Base-by-base conservation (phyloP, 257 asterid species). In the Craterostigma plantagineum region DNA sequence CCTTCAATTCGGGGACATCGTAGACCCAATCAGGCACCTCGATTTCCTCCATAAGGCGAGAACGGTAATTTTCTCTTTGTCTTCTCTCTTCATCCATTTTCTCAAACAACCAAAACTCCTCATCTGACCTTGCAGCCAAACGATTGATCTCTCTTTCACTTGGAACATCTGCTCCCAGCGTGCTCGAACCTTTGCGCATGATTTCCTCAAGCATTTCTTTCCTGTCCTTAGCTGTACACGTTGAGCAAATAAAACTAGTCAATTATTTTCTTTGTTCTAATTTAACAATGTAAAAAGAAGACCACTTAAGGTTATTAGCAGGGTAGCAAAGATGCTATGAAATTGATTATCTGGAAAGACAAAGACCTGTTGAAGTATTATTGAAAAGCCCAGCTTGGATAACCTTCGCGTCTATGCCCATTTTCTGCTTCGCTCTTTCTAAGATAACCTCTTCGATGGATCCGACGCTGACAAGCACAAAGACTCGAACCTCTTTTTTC, bases 381-480 rank as follows among this genome's bases (percentile, higher is more conserved):
- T 87, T 87, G 67, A 90, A 83, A 70, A 83, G 51, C 55, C 99
- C 99, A n/a, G 95, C 95, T 67, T 90, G 99, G 67, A 90, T 90
- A 64, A 90, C 99, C 70, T 83, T 83, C 3, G 99, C 99, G 49
- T 90, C 99, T 49, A 90, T 83, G 35, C 95, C 99, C 95, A 77
- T 83, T 68, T 90, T 90, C 77, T 90, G 95, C 65, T 83, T 83
- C 35, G 99, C 99, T 54, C 99, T 82, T 60, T 83, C 99, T 55
- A 90, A 56, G 53, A 90, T 83, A 38, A 83, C 95, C 69, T 90
- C 99, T 66, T 90, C 99, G 53, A 90, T 60, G 0, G 99, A 90
- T 60, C 95, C 99, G 23, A 83, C 95, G 41, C 95, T 90, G 41
- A 83, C 82, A 34, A 90, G 78, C 62, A 83, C 95, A 70, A 90